A percentile compares a stretch with the other conserved stretches of the same genome.
Conservation (phyloP, 306 rosid species). For the Lathyrus sativus region DNA sequence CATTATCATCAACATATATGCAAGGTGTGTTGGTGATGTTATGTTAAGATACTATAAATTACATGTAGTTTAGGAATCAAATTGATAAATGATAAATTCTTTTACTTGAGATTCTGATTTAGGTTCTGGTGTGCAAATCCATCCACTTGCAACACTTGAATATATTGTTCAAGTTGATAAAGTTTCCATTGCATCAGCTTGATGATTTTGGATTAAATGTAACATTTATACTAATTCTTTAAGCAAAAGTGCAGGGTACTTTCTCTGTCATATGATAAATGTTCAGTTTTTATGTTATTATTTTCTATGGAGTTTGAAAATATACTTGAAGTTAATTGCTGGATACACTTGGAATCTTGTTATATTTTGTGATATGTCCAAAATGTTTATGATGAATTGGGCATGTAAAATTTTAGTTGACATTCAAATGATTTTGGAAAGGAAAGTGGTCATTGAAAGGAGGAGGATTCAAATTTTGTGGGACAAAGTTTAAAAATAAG, state of each 20-base stretch:
- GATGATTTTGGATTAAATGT: slow-evolving; percentile 7
- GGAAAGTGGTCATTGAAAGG: not conserved
- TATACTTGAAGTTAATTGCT: not conserved
- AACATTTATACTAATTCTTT: not conserved
- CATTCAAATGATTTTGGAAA: slow-evolving; percentile 1
- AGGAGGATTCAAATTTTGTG: not conserved
- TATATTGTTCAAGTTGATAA: slow-evolving; percentile 76
- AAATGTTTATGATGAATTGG: slow-evolving; percentile 5
- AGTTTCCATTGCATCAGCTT: slow-evolving; percentile 94
- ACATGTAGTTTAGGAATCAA: too few relatives aligned
- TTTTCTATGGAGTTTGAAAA: not conserved
- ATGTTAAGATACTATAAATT: too few relatives aligned
- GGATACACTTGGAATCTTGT: not conserved
- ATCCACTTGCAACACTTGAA: slow-evolving; percentile 79
- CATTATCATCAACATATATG: too few relatives aligned
- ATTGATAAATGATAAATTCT: too few relatives aligned
- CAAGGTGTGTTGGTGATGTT: too few relatives aligned
- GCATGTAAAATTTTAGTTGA: not conserved
- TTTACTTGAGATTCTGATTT: slow-evolving; percentile 47
- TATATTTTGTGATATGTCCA: not conserved
- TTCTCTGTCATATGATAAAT: slow-evolving; percentile 11
- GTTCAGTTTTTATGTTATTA: slow-evolving; percentile 16
- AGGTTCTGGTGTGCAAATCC: slow-evolving; percentile 73
- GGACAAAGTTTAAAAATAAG: not conserved
- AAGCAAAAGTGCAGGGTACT: slow-evolving; percentile 2